Base-by-base conservation (phyloP, 345 rosid genomes). In the Orychophragmus violaceus region DNA sequence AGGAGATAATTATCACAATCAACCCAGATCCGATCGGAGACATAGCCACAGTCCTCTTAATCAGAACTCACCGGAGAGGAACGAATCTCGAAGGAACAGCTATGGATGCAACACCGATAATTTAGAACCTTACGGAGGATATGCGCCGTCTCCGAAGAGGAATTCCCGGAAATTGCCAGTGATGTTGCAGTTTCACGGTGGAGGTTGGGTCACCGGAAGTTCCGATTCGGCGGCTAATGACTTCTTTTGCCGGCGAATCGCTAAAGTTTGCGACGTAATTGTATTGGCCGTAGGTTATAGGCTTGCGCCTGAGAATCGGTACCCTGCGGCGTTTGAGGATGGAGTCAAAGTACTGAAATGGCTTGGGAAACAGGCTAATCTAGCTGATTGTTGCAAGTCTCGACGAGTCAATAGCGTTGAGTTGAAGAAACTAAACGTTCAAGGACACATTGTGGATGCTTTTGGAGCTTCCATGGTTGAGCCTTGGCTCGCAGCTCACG, bases 141-240 rank as follows among this genome's bases (percentile, higher is more conserved):
- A 87, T 24, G 77, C 84, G n/a, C 91, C 96, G 5, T 44, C 77
- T 16, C 50, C 66, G 1, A 6, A 42, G 10, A 79, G 78, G 8
- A 80, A 55, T 51, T 55, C 46, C 2, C 64, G 87, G 79, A 87
- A 69, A 77, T 69, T 92, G 36, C 95, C 98, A 21, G 87, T 87
- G 76, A 79, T 89, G 77, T 62, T 89, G 81, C 95, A 87, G 83
- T 92, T 92, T 68, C 98, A 92, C 9, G 96, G 95, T 12, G 98
- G 98, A 3, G 96, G 91, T 57, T 89, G 86, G 57, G 89, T 89
- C 32, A 80, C 87, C n/a, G 96, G 96, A 69, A 83, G 96, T 51
- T 85, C 85, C 48, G 88, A 78, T 50, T 78, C 91, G n/a, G 82
- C 74, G 46, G 77, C 69, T 18, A 89, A 89, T 59, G 96, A 92